These are phyloP conservation scores for Populus nigra DNA, from an alignment of 345 rosid genomes.

Conservation along the genomic window DNA sequence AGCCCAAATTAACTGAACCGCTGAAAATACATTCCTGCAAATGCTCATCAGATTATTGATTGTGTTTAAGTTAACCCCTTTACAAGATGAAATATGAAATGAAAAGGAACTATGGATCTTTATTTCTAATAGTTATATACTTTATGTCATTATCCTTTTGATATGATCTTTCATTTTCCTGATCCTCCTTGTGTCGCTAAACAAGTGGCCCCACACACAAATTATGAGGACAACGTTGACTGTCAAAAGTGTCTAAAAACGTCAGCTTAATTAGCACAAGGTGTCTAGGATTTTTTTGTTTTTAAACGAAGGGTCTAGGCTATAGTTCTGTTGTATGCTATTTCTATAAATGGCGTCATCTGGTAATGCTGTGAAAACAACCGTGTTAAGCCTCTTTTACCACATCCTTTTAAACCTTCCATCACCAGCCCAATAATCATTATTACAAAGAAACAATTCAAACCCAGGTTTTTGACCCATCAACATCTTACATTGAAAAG, in stretches of 20 bases:
- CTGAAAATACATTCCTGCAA: neutral
- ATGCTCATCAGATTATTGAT: neutral
- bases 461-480: conserved; percentile 55
- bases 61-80: neutral
- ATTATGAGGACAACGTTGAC: neutral
- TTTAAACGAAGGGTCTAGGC: neutral
- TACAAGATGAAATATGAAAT: neutral
- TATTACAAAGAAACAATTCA: conserved; percentile 26
- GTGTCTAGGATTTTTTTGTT: neutral
- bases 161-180: neutral
- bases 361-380: conserved; percentile 39
- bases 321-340: conserved; percentile 8
- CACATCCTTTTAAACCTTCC: conserved; percentile 20
- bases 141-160: neutral
- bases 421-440: conserved; percentile 36
- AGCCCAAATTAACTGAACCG: neutral
- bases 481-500: conserved; percentile 82
- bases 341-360: conserved; percentile 18
- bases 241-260: neutral
- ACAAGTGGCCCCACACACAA: neutral
- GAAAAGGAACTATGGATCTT: neutral
- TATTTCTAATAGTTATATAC: neutral
- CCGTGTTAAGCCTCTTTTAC: conserved; percentile 32
- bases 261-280: neutral
- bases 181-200: neutral